Evolutionary conservation across 2,329 filamentous ascomycete species (phyloP), one percentile per base, ranked within the genome.

Genomic region (Neodidymelliopsis sp.): DNA sequence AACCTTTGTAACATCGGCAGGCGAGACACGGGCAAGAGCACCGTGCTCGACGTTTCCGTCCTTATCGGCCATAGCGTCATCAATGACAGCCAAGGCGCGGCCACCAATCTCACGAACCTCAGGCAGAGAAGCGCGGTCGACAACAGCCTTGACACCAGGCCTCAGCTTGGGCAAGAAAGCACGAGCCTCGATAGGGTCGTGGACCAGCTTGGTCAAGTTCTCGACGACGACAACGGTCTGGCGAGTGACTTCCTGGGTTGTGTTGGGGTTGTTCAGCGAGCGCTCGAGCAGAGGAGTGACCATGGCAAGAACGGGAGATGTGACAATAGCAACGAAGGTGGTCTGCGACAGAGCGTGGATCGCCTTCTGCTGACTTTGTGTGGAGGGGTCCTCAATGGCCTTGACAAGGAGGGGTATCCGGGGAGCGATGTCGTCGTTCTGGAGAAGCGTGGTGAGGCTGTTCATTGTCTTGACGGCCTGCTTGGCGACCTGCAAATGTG

Each of bases 181-280:
- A 59, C 94, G 84, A 24, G 94, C 94, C 79, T 99, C 94, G 52
- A 96, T 85, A 11, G 94, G 94, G 72, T 90, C 92, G 74, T 99
- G 94, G 20, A 99, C 94, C 23, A 99, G 85, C 79, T 96, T 97
- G 53, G 94, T 99, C 78, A 99, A 80, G 77, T 99, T 99, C 78
- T 99, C 94, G 15, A 94, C 89, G 40, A 99, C 95, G 44, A 99
- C 91, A 22, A 96, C 91, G 2, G 94, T 96, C 77, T 97, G 93
- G 54, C 94, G 88, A 46, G 97, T 81, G 16, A 97, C 92, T 77
- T 99, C 94, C 73, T 99, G 94, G 3, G 90, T 83, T 4, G 94
- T 99, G 12, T 84, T 84, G 7, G 93, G 94, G 53, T 87, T 93
- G 79, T 97, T 97, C 54, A 99, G 83, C 13, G 92, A 91, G 62